Evolutionary conservation across 352 stramenopile species (phyloP), one percentile per base, ranked within the genome.

Genomic region (Pythium inflatum): DNA sequence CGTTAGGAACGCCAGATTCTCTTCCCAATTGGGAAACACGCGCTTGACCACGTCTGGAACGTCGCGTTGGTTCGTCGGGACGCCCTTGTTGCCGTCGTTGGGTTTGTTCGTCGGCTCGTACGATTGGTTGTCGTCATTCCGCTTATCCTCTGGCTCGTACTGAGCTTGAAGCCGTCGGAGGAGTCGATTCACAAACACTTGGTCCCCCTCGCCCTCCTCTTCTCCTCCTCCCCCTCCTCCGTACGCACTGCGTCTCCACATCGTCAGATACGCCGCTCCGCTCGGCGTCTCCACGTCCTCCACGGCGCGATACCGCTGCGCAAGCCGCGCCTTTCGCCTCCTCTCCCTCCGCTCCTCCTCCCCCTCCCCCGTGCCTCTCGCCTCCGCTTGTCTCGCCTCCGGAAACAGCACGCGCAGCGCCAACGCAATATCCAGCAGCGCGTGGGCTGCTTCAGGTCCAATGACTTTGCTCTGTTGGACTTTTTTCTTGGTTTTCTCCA

Each of bases 401-500:
- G 68, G 68, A 40, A 76, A 76, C 41, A 76, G 30, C 18, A 69
- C 57, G 0, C 28, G 33, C 7, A 71, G 30, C 2, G 69, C 69
- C 25, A 12, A 40, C 7, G 34, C 41, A 7, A 64, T 11, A 48
- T 76, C 63, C 31, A 76, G 20, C 33, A 60, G 16, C 24, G 28
- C 46, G 5, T 22, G 48, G 3, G 30, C 20, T 28, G 68, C 56
- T 1, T 59, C 38, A 16, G 64, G 65, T 18, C 31, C 34, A 11
- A 18, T 25, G 5, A 87, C 76, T 34, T 80, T 57, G 18, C 79
- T 77, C 36, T 83, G 84, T 16, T 72, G 72, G 25, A 87, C 59
- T 31, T 84, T 86, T 0, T 74, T 64, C 31, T 84, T 84, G 33
- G 66, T 63, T 45, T 80, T 90, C 62, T 88, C 82, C 13, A 90